Base-by-base conservation (phyloP, 1,284 basidiomycete genomes). In the Pseudozyma tsukubaensis region DNA sequence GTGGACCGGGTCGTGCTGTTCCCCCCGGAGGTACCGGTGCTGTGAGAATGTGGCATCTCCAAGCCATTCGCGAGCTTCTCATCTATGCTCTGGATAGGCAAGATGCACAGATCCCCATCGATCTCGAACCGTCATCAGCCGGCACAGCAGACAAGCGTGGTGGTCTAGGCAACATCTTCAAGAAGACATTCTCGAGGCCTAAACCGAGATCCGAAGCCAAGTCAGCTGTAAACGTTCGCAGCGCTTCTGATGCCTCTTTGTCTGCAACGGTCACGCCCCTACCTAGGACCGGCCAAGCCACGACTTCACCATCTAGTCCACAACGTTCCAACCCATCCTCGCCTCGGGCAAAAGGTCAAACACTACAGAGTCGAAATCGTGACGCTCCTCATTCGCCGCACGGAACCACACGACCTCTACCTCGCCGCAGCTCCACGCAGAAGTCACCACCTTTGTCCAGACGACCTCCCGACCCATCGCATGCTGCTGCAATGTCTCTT, bases 11-110 rank as follows among this genome's bases (percentile, higher is more conserved):
- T 1, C 60, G 74, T 10, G 66, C 72, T 13, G 66, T 72, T 3
- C 77, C 77, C n/a, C 67, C 74, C 16, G 67, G 55, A 7, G 71
- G 72, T 10, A 64, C 52, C 5, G 78, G 78, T 7, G 44, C 55
- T 5, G 74, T 80, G 1, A 39, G 72, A 9, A 80, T 80, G 78
- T 80, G 78, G 78, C 76, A 75, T 48, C 54, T 80, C 29, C 71
- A 80, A 47, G 71, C 67, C 9, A 59, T 80, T 21, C 52, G 67
- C 4, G 69, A 76, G 52, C 51, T 79, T n/a, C 55, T 77, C 0
- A 19, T 62, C 12, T 77, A 72, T 19, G 76, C 74, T 3, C 58
- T 80, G 24, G 78, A 80, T 47, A 53, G 54, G 48, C 32, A 57
- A 16, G 55, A 68, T n/a, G 65, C 65, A 12, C 59, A 62, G 36